Conservation (phyloP, 176 grass and related monocot genomes). For the Melocanna baccifera region DNA sequence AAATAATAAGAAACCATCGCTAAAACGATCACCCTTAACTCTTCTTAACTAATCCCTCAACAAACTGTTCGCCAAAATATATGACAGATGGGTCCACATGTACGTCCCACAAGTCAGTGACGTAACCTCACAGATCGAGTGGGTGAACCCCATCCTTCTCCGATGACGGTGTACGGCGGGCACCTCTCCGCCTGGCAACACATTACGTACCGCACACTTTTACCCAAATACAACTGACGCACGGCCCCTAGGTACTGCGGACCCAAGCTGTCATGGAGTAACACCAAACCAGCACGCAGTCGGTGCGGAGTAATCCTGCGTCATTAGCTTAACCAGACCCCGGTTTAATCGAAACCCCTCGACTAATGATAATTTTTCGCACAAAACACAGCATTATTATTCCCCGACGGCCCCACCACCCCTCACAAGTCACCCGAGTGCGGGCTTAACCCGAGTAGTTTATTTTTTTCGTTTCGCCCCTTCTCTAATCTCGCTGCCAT, state of each 20-base stretch:
- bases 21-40: too few species aligned
- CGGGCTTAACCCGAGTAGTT: conserved; percentile 20
- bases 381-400: not conserved
- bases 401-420: too few species aligned
- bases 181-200: not conserved
- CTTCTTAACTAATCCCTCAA: not conserved
- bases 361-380: not conserved
- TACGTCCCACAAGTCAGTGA: not conserved
- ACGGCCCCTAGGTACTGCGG: accelerated
- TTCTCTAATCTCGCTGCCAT: conserved; percentile 38
- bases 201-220: not conserved
- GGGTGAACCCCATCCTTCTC: not conserved
- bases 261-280: too few species aligned
- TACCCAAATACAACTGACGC: too few species aligned
- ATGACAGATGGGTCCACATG: not conserved
- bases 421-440: not conserved
- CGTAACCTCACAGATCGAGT: not conserved
- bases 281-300: not conserved
- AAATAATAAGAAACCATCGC: too few species aligned
- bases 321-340: not conserved
- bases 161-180: not conserved
- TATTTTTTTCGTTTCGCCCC: conserved; percentile 7
- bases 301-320: not conserved
- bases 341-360: conserved; percentile 16
- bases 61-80: not conserved